Evolutionary conservation across 768 basidiomycete genomes (phyloP).

Genomic region (Termitomyces titanicus): DNA sequence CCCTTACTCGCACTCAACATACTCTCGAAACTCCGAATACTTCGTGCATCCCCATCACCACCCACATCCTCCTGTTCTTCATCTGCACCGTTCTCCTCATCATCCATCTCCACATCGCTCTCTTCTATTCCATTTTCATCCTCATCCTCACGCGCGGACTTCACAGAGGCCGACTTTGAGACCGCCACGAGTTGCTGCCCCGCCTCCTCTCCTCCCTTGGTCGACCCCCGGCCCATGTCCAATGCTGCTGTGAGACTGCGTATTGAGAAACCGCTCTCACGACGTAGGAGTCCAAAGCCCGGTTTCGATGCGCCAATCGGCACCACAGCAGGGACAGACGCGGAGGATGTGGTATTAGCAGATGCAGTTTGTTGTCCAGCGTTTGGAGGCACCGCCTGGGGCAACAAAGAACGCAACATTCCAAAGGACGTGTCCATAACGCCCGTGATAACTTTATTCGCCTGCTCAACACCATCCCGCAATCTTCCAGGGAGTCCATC

Average conservation of each 20-base stretch:
- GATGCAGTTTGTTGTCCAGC: neutral
- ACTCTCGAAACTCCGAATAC: conserved; percentile 83
- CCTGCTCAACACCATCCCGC: conserved; percentile 75
- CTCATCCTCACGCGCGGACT: conserved; percentile 24
- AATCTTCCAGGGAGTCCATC: conserved; percentile 52
- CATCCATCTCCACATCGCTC: conserved; percentile 26
- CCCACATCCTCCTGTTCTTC: conserved; percentile 32
- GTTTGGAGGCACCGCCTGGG: conserved; percentile 28
- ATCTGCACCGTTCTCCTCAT: conserved; percentile 36
- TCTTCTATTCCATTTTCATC: conserved; percentile 34
- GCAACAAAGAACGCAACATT: conserved; percentile 77
- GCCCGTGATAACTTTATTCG: conserved; percentile 78
- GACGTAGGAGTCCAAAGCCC: conserved; percentile 65
- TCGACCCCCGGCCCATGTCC: conserved; percentile 40
- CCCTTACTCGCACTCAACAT: conserved; percentile 60
- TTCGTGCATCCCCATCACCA: conserved; percentile 60
- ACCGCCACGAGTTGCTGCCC: conserved; percentile 49
- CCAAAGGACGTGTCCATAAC: conserved; percentile 92
- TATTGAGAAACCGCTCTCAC: conserved; percentile 82
- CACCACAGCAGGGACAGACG: conserved; percentile 14
- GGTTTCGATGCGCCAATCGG: conserved; percentile 34
- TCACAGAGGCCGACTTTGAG: conserved; percentile 37
- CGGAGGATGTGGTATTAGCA: neutral
- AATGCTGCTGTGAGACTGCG: conserved; percentile 67
- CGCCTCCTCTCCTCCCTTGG: conserved; percentile 29